These are phyloP conservation scores for Scalesia atractyloides DNA, from an alignment of 129 eudicot species.

Conservation along the genomic window DNA sequence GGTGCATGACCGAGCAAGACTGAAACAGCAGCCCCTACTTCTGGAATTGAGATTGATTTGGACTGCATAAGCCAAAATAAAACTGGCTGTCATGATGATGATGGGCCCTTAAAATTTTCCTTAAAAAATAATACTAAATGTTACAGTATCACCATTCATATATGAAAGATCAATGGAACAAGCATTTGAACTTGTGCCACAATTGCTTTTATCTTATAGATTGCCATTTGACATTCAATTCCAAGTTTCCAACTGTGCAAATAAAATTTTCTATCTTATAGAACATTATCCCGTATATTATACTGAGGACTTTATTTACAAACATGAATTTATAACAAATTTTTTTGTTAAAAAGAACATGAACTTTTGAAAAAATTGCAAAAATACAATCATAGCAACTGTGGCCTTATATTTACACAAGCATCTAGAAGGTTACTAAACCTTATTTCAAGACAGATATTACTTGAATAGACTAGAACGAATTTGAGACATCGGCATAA, in stretches of 20 bases:
- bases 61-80: constrained; percentile 44
- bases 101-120: neutral
- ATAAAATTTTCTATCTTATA: neutral
- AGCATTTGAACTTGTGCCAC: neutral
- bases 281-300: neutral
- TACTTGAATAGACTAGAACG: neutral
- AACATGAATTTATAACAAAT: neutral
- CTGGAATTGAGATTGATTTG: constrained; percentile 48
- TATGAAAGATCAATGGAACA: neutral
- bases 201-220: neutral
- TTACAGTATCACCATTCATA: neutral
- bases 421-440: neutral
- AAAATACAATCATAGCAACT: neutral
- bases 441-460: neutral
- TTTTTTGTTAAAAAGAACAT: neutral
- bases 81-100: neutral
- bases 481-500: neutral
- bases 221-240: neutral
- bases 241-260: neutral
- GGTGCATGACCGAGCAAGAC: constrained; percentile 87
- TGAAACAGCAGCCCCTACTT: constrained; percentile 81
- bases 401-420: neutral
- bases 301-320: neutral
- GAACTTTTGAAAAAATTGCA: too few species aligned
- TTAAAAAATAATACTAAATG: neutral